Base-by-base conservation (phyloP, 768 basidiomycete genomes). In the Favolaschia claudopus region DNA sequence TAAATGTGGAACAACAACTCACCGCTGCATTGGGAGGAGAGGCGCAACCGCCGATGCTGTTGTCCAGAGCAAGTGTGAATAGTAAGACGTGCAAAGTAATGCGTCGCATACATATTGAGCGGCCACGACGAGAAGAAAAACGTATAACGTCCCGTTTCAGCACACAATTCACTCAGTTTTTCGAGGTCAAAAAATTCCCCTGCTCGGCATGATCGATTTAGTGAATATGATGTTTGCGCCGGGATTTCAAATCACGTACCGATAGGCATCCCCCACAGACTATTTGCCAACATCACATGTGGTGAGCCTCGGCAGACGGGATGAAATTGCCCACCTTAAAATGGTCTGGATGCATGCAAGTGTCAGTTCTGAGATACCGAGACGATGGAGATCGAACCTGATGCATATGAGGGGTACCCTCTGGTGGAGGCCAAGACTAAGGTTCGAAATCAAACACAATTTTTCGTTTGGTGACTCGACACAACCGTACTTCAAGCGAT, bases 121-220 rank as follows among this genome's bases (percentile, higher is more conserved):
- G 89, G 89, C 88, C 87, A 89, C 3, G 87, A 89, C 1, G 87
- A 81, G 74, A 91, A 89, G 80, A 90, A 91, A 71, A 92, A 89
- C 10, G 86, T 87, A 69, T 88, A 90, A 64, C 87, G 74, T 5
- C 82, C 80, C 2, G 82, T 83, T 60, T 82, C 81, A 5, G 80
- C 80, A 66, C 87, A 90, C 8, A 76, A 73, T 57, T 81, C 72
- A 12, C 86, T 81, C 3, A 91, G 76, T 55, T 80, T 79, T 69
- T 91, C 89, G 34, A 90, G 74, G 69, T 91, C 89, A 69, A 91
- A 89, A 65, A 89, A 81, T 74, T 90, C 89, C 33, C 87, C 89
- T 86, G 38, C 36, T 24, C 7, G 33, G 40, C 17, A 31, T 45
- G 44, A 44, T 54, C 37, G 28, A n/a, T n/a, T 14, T 8, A 28